Base-by-base conservation (phyloP, 768 basidiomycete species). In the Trametes elegans region DNA sequence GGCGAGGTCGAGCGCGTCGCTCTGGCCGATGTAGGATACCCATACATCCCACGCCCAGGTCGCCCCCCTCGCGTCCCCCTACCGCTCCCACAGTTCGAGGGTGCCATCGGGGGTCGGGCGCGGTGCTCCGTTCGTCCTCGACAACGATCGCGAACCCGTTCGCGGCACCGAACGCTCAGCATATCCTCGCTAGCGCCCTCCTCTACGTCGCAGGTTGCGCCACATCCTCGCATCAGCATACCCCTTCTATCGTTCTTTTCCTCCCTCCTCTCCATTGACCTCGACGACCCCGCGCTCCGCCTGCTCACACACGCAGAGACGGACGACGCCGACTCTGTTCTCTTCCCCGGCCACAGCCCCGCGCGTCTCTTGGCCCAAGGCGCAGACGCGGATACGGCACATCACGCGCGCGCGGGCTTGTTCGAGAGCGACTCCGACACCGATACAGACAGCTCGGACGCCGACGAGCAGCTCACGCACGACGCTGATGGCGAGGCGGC, bases 231-330 rank as follows among this genome's bases (percentile, higher is more conserved):
- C 31, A 65, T 72, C 28, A 69, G 65, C 29, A 62, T 76, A 14
- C 73, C 74, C 9, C 57, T 77, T 9, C 61, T 77, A 3, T 73
- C 73, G 0, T 69, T 74, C 57, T 66, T 76, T 48, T 44, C 71
- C 7, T 67, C 68, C 8, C 48, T 75, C n/a, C 64, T 76, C 32
- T 59, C 67, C 23, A 51, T 74, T 31, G 74, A 76, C 54, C 61
- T 74, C 24, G 75, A 77, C 53, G 71, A 73, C 19, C 66, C 71
- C 7, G 75, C 72, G 2, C 48, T 73, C 5, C 70, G 71, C 40
- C 70, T 76, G 23, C 64, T 77, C 34, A 66, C 70, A 6, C 67
- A 69, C 19, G 58, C 72, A 6, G 58, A 70, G 7, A 39, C 65
- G 7, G 55, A 35, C 2, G 63, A 61, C 21, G 55, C 60, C 9